A percentile compares a stretch with the other conserved stretches of the same genome.
phyloP scores from a whole-genome alignment of 352 stramenopile genomes.

The Pythium periplocum region DNA sequence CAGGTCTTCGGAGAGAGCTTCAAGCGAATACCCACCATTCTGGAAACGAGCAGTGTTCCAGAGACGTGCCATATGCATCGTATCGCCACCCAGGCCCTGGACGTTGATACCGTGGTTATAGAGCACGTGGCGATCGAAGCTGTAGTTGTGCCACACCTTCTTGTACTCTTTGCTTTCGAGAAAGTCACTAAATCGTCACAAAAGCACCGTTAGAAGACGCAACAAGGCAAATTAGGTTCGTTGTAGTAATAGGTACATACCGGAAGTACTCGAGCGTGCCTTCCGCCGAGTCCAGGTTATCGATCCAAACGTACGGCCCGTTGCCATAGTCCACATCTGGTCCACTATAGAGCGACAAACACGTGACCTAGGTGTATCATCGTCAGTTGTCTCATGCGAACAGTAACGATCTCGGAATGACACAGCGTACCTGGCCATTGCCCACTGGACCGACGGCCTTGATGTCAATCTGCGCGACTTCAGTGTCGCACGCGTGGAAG shows the following conservation, averaged over 20 bases:
- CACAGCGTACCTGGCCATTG: slow-evolving; percentile 79
- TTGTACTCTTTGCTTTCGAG: slow-evolving; percentile 87
- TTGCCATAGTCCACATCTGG: slow-evolving; percentile 96
- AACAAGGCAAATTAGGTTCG: background rate
- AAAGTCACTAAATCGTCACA: slow-evolving; percentile 61
- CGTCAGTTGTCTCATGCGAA: background rate
- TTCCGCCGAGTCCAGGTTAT: slow-evolving; percentile 90
- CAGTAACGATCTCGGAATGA: too few species aligned
- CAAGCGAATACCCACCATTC: slow-evolving; percentile 92
- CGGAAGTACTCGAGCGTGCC: slow-evolving; percentile 75
- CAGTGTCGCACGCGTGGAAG: slow-evolving; percentile 96
- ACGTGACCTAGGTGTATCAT: slow-evolving; percentile 76
- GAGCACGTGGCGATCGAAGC: slow-evolving; percentile 98
- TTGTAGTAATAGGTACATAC: slow-evolving; percentile 7
- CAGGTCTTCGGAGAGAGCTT: slow-evolving; percentile 88
- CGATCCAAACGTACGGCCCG: slow-evolving; percentile 86
- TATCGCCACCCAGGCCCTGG: slow-evolving; percentile 93
- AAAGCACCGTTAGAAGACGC: slow-evolving; percentile 1
- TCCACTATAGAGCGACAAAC: slow-evolving; percentile 95
- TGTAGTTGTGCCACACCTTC: slow-evolving; percentile 99
- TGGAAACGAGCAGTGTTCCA: slow-evolving; percentile 84
- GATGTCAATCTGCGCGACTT: slow-evolving; percentile 97
- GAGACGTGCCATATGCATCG: slow-evolving; percentile 99
- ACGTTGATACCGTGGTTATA: slow-evolving; percentile 96
- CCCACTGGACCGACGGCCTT: slow-evolving; percentile 92